Conservation (phyloP, 768 basidiomycete genomes). For the Terana coerulea region DNA sequence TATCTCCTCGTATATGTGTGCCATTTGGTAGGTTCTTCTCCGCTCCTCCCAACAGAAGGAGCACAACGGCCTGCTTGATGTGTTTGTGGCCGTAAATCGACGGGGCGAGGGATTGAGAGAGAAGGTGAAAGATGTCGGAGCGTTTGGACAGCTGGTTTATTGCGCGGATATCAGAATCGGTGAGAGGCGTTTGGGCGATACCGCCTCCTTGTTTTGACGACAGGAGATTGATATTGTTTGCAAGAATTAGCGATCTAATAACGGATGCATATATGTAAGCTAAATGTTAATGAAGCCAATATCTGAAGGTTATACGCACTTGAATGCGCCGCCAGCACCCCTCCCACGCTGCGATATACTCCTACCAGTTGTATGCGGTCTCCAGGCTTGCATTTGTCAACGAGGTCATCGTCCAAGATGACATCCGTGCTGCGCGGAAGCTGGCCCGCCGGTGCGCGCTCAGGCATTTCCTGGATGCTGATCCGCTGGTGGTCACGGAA, state of each 20-base stretch:
- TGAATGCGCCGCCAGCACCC: slow-evolving; percentile 93
- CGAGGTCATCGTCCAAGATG: slow-evolving; percentile 92
- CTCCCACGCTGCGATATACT: slow-evolving; percentile 90
- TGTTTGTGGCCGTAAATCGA: slow-evolving; percentile 96
- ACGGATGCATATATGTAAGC: too few relatives aligned
- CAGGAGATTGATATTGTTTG: slow-evolving; percentile 92
- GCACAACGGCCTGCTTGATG: slow-evolving; percentile 91
- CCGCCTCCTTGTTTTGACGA: slow-evolving; percentile 95
- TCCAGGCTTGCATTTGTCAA: slow-evolving; percentile 96
- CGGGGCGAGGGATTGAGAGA: slow-evolving; percentile 93
- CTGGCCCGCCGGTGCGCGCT: slow-evolving; percentile 96
- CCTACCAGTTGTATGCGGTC: slow-evolving; percentile 97
- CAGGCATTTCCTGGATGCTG: slow-evolving; percentile 99
- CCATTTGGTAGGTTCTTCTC: slow-evolving; percentile 98
- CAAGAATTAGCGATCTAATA: slow-evolving; percentile 82
- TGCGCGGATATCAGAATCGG: slow-evolving; percentile 90
- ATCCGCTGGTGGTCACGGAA: slow-evolving; percentile 97
- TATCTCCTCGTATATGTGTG: slow-evolving; percentile 98
- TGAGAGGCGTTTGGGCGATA: slow-evolving; percentile 87
- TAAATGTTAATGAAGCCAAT: too few relatives aligned
- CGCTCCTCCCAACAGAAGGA: slow-evolving; percentile 91
- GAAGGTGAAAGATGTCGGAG: slow-evolving; percentile 78
- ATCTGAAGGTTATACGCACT: slow-evolving; percentile 47
- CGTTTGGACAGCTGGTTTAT: slow-evolving; percentile 94
- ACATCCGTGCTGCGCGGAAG: slow-evolving; percentile 95